Base-by-base conservation (phyloP, 164 flowering plant species). In the Macadamia integrifolia region DNA sequence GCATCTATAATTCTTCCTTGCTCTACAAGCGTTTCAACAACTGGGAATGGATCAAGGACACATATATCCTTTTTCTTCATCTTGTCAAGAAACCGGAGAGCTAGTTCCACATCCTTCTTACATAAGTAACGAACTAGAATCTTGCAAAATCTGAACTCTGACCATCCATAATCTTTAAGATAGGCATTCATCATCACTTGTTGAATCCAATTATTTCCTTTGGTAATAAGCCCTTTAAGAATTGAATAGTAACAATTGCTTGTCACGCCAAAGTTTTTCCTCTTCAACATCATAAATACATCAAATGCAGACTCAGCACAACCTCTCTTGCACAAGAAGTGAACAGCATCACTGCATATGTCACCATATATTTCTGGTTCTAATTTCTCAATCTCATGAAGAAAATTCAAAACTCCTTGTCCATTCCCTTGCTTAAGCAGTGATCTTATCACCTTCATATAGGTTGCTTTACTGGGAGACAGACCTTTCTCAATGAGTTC, bases 1-100 rank as follows among this genome's bases (percentile, higher is more conserved):
- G 90, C 94, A 82, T 89, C 91, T 74, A 80, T 71, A 67, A 65
- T 77, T 75, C 88, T 77, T 29, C 87, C 87, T 64, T 80, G 74
- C 65, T 80, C 78, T 35, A 69, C 69, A 59, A 92, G 88, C 56
- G 30, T 68, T 70, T 71, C 76, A 6, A 92, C 49, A 53, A 83
- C 68, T 61, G 72, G 12, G 9, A 72, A 66, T 48, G 91, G 87
- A 64, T 86, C 58, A 49, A 70, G 70, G 29, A 77, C 40, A 42
- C 18, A 32, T 62, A 65, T 23, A 29, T 29, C 17, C 8, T 65
- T 71, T 46, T 72, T 77, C 35, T 76, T 75, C 68, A 80, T 66
- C 60, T 64, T 78, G n/a, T 69, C 63, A 23, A 85, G 67, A 72
- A 88, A 82, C 64, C 0, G 23, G 52, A 85, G 79, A 10, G 86